phyloP scores from a whole-genome alignment of 345 rosid genomes.

The Eucalyptus erythrocorys region DNA sequence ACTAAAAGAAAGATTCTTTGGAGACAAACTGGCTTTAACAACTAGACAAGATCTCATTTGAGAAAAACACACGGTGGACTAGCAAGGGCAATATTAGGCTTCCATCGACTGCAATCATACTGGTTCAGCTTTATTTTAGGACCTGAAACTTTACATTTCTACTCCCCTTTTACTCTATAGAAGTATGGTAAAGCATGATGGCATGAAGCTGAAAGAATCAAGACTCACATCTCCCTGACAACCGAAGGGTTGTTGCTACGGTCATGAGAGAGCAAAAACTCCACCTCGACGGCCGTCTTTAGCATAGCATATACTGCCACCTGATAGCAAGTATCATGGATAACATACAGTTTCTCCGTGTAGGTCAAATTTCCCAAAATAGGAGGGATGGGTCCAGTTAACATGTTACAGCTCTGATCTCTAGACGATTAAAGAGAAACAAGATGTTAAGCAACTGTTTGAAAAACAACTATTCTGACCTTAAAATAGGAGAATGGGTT shows the following conservation, averaged over 20 bases:
- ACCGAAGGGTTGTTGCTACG: conserved; percentile 34
- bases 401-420: conserved; percentile 77
- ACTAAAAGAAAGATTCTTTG: neutral
- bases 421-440: conserved; percentile 19
- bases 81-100: neutral
- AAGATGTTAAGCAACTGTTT: neutral
- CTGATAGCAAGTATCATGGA: conserved; percentile 2
- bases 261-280: conserved; percentile 50
- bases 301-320: conserved; percentile 52
- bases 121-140: neutral
- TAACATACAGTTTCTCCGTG: conserved; percentile 77
- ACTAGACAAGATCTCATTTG: neutral
- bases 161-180: neutral
- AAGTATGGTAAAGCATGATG: neutral
- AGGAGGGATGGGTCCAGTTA: conserved; percentile 86
- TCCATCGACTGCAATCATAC: neutral
- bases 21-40: neutral
- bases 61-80: neutral
- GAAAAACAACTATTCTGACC: neutral
- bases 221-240: conserved; percentile 29
- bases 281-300: conserved; percentile 49
- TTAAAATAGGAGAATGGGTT: neutral
- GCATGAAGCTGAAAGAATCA: neutral
- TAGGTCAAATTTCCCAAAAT: conserved; percentile 81
- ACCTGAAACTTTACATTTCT: neutral